These are phyloP conservation scores for Daldinia caldariorum DNA, from an alignment of 495 filamentous ascomycete genomes.

Conservation along the genomic window DNA sequence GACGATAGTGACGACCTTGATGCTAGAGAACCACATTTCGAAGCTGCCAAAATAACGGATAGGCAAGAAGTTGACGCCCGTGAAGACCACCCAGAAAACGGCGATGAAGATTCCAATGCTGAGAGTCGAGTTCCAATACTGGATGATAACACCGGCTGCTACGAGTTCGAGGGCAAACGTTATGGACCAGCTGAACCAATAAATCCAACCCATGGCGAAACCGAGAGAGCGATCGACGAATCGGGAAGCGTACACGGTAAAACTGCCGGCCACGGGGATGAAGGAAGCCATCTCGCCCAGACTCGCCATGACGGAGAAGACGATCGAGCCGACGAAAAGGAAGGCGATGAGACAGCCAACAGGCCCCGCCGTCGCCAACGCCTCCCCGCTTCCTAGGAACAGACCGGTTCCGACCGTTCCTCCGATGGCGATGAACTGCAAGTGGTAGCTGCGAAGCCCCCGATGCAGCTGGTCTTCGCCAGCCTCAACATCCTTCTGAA, in stretches of 20 bases:
- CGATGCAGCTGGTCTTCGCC: conserved; percentile 45
- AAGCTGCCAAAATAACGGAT: conserved; percentile 76
- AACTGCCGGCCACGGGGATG: conserved; percentile 77
- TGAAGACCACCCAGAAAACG: conserved; percentile 77
- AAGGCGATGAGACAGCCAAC: conserved; percentile 75
- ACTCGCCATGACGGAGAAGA: conserved; percentile 67
- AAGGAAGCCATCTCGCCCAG: conserved; percentile 79
- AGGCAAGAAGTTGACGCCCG: conserved; percentile 72
- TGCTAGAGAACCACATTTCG: conserved; percentile 76
- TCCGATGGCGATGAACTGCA: conserved; percentile 72
- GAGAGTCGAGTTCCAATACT: conserved; percentile 71
- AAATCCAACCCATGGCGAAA: conserved; percentile 80
- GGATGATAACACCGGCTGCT: conserved; percentile 76
- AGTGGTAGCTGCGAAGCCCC: conserved; percentile 58
- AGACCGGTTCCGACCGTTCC: conserved; percentile 81
- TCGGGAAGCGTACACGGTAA: conserved; percentile 77
- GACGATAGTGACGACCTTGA: conserved; percentile 80
- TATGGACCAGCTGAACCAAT: conserved; percentile 63
- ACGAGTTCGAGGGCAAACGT: conserved; percentile 81
- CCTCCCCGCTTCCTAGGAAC: conserved; percentile 74
- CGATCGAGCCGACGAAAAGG: conserved; percentile 70
- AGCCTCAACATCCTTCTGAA: conserved; percentile 43
- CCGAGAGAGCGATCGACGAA: conserved; percentile 78
- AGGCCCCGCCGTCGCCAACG: conserved; percentile 70
- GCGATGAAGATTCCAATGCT: conserved; percentile 75